Percentiles rank a stretch among this genome's conserved stretches.
phyloP scores from a whole-genome alignment of 2,329 filamentous ascomycete genomes.

The Cladophialophora bantiana region DNA sequence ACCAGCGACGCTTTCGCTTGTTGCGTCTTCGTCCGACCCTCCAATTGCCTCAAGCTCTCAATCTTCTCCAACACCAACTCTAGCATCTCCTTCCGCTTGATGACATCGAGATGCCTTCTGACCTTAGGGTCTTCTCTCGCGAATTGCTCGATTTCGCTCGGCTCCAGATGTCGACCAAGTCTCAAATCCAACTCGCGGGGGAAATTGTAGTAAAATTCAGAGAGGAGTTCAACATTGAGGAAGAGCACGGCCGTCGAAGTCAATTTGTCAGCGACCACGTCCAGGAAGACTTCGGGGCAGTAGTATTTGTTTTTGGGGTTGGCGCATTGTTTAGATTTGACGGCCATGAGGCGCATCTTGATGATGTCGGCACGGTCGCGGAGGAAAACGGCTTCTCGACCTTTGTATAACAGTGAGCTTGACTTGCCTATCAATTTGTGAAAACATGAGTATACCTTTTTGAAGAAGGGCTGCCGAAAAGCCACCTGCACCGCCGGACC shows the following conservation, averaged over 20 bases:
- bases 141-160: slow-evolving; percentile 84
- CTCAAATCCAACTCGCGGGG: slow-evolving; percentile 88
- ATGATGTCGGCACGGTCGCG: slow-evolving; percentile 89
- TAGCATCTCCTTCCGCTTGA: slow-evolving; percentile 87
- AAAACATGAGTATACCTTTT: slow-evolving; percentile 67
- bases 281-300: slow-evolving; percentile 97
- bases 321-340: slow-evolving; percentile 89
- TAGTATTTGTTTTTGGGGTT: slow-evolving; percentile 89
- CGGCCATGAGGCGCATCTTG: slow-evolving; percentile 84
- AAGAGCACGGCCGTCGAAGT: slow-evolving; percentile 95
- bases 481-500: slow-evolving; percentile 83
- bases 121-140: slow-evolving; percentile 93
- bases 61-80: slow-evolving; percentile 96
- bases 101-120: slow-evolving; percentile 86
- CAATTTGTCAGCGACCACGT: slow-evolving; percentile 93
- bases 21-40: slow-evolving; percentile 69
- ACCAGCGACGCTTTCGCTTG: slow-evolving; percentile 38
- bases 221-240: slow-evolving; percentile 93
- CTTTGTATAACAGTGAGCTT: slow-evolving; percentile 55
- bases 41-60: slow-evolving; percentile 84
- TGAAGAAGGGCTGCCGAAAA: slow-evolving; percentile 87
- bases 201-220: slow-evolving; percentile 98
- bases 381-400: slow-evolving; percentile 91
- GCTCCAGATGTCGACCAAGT: slow-evolving; percentile 79
- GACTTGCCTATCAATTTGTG: slow-evolving; percentile 10